Percentiles rank a stretch among this genome's conserved stretches.
Conservation (phyloP, 2,329 filamentous ascomycete genomes). For the Penicillium janthinellum region DNA sequence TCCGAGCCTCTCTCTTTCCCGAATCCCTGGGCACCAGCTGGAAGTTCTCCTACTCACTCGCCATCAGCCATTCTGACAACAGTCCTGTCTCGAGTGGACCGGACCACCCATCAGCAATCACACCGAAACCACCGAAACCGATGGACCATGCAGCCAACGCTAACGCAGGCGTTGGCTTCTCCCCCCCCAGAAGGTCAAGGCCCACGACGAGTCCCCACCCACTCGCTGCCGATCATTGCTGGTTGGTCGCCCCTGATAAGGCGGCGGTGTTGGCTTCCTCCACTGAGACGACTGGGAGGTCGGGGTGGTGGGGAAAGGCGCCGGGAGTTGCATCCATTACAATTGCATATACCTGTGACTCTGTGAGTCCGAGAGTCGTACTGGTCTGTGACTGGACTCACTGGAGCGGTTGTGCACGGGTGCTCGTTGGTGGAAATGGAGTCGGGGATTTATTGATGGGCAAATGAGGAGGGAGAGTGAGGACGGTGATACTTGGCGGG, state of each 20-base stretch:
- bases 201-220: slow-evolving; percentile 6
- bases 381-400: neutral
- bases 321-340: slow-evolving; percentile 6
- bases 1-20: too few relatives aligned
- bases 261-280: slow-evolving; percentile 10
- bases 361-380: too few relatives aligned
- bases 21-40: too few relatives aligned
- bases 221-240: slow-evolving; percentile 18
- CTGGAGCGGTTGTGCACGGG: neutral
- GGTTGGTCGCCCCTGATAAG: slow-evolving; percentile 15
- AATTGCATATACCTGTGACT: too few relatives aligned
- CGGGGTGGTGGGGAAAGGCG: slow-evolving; percentile 7
- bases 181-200: neutral
- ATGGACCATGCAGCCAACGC: slow-evolving; percentile 10
- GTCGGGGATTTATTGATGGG: slow-evolving; percentile 22
- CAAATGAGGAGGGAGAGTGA: slow-evolving; percentile 6
- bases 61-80: neutral
- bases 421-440: slow-evolving; percentile 3
- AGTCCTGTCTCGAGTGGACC: neutral
- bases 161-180: slow-evolving; percentile 8
- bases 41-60: neutral
- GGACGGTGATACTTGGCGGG: neutral
- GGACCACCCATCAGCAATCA: slow-evolving; percentile 4
- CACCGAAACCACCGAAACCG: slow-evolving; percentile 9
- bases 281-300: neutral